Percentiles rank a stretch among this genome's conserved stretches.
Conservation (phyloP, 2,329 filamentous ascomycete genomes). For the Pseudogymnoascus sp. region DNA sequence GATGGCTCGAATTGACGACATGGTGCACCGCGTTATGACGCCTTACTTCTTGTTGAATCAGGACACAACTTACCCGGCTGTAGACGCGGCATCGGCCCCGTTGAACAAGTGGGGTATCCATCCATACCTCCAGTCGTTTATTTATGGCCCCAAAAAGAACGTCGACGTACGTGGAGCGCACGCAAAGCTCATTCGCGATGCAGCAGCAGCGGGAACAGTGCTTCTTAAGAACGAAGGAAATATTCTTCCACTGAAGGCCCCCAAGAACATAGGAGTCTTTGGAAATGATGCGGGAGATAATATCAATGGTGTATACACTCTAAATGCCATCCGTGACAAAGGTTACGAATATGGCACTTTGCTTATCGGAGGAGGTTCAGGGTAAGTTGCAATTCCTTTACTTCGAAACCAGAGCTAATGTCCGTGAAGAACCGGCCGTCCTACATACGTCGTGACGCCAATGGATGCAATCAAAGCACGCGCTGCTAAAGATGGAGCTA, state of each 20-base stretch:
- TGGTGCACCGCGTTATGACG: conserved; percentile 50
- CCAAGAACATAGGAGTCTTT: conserved; percentile 39
- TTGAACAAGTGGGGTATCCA: background rate
- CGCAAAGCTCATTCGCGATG: conserved; percentile 42
- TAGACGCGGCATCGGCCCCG: conserved; percentile 35
- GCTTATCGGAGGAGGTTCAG: conserved; percentile 19
- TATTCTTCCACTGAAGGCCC: conserved; percentile 40
- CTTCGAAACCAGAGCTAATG: background rate
- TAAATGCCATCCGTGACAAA: background rate
- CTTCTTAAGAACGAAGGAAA: conserved; percentile 50
- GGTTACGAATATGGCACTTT: conserved; percentile 16
- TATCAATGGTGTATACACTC: conserved; percentile 25
- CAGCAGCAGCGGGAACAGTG: conserved; percentile 55
- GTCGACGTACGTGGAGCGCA: conserved; percentile 51
- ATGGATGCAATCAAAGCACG: conserved; percentile 43
- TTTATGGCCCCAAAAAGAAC: conserved; percentile 19
- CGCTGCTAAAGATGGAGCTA: conserved; percentile 10
- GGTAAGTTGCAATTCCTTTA: background rate
- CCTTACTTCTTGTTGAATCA: conserved; percentile 44
- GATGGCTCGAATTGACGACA: conserved; percentile 36
- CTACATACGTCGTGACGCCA: conserved; percentile 52
- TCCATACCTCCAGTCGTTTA: background rate
- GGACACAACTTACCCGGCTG: conserved; percentile 37
- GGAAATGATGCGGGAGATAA: conserved; percentile 39
- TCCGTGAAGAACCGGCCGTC: conserved; percentile 39